Evolutionary conservation across 2,329 filamentous ascomycete species (phyloP).

Genomic region (Cytospora chrysosperma): DNA sequence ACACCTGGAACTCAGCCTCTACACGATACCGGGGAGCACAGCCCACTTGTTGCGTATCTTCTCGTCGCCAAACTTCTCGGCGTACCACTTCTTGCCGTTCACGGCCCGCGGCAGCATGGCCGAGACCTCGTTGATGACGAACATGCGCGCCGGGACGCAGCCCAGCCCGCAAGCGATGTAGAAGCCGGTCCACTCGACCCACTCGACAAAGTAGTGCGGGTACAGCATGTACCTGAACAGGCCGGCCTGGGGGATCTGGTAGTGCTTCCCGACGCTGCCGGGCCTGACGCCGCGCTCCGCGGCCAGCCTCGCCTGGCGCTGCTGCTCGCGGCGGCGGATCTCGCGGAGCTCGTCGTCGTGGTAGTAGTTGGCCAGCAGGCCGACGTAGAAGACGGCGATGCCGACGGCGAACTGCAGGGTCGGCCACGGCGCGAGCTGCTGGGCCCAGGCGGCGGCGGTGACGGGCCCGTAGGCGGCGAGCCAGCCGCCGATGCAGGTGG

Average conservation of each 20-base stretch:
- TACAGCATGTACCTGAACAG: conserved; percentile 81
- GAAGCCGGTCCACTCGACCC: conserved; percentile 93
- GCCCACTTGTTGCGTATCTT: conserved; percentile 74
- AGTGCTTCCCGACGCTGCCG: conserved; percentile 70
- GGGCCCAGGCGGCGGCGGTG: conserved; percentile 51
- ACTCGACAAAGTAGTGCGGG: conserved; percentile 95
- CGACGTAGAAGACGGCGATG: conserved; percentile 71
- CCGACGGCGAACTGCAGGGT: conserved; percentile 58
- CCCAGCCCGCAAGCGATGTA: conserved; percentile 69
- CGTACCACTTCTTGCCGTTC: conserved; percentile 81
- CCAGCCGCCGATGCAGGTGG: conserved; percentile 74
- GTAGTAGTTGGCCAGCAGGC: conserved; percentile 77
- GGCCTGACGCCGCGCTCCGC: conserved; percentile 34
- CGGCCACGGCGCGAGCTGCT: conserved; percentile 38
- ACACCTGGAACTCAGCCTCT: neutral
- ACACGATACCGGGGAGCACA: conserved; percentile 56
- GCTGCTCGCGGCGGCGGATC: conserved; percentile 70
- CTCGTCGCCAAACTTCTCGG: conserved; percentile 81
- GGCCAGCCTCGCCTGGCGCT: conserved; percentile 50
- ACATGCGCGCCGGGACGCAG: conserved; percentile 74
- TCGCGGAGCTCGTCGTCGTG: conserved; percentile 89
- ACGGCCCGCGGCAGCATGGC: conserved; percentile 88
- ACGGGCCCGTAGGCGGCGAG: conserved; percentile 76
- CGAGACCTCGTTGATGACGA: conserved; percentile 82
- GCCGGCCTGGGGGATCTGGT: conserved; percentile 80